A percentile compares a stretch with the other conserved stretches of the same genome.
Evolutionary conservation across 768 basidiomycete genomes (phyloP).

Genomic region (Lactifluus rugatus): DNA sequence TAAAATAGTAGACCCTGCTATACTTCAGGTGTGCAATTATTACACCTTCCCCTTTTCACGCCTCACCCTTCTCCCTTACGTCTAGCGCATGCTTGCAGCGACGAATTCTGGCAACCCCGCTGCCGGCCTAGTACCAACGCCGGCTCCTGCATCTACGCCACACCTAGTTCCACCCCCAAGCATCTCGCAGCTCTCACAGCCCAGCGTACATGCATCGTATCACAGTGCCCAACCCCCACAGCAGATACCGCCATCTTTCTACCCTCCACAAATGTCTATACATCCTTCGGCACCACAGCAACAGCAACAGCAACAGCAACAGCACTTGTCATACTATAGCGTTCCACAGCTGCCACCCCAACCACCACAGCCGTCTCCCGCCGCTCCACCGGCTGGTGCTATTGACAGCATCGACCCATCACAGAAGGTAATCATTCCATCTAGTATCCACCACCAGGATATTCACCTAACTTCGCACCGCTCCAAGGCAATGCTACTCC

Average conservation of each 20-base stretch:
- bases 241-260: slow-evolving; percentile 21
- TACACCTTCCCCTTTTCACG: not conserved
- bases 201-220: slow-evolving; percentile 15
- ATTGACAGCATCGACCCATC: slow-evolving; percentile 17
- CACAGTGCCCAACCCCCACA: slow-evolving; percentile 19
- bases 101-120: slow-evolving; percentile 17
- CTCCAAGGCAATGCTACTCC: slow-evolving; percentile 67
- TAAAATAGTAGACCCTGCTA: slow-evolving; percentile 83
- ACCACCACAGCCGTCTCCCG: slow-evolving; percentile 28
- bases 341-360: slow-evolving; percentile 27
- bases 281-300: slow-evolving; percentile 29
- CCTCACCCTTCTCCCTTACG: not conserved
- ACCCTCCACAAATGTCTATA: slow-evolving; percentile 21
- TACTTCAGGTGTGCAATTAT: slow-evolving; percentile 52
- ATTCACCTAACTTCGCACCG: not conserved
- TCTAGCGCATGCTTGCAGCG: slow-evolving; percentile 43
- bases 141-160: slow-evolving; percentile 21
- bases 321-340: slow-evolving; percentile 16
- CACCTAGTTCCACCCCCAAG: slow-evolving; percentile 22
- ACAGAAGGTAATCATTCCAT: slow-evolving; percentile 14
- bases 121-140: slow-evolving; percentile 10
- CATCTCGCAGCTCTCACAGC: slow-evolving; percentile 22
- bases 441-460: slow-evolving; percentile 1
- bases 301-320: slow-evolving; percentile 28
- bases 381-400: slow-evolving; percentile 24